Evolutionary conservation across 768 basidiomycete species (phyloP).

Genomic region (Suillus paluster): DNA sequence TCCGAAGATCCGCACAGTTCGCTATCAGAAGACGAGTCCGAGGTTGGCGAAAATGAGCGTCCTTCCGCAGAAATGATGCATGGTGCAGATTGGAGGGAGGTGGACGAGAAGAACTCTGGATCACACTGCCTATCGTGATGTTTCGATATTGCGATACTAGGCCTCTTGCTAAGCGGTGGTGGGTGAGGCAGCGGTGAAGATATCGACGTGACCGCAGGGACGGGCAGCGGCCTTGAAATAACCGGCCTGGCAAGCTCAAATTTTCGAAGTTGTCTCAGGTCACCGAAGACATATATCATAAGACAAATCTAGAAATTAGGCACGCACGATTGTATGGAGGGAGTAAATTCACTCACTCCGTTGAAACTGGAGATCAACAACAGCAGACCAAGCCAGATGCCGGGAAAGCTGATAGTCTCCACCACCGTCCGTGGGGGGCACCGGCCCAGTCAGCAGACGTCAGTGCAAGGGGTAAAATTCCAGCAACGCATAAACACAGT

Average conservation of each 20-base stretch:
- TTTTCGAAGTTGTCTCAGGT: slow-evolving; percentile 75
- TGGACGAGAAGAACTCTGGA: slow-evolving; percentile 14
- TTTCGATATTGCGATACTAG: not conserved
- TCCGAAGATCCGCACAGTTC: slow-evolving; percentile 24
- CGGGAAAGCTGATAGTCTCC: slow-evolving; percentile 62
- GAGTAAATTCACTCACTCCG: slow-evolving; percentile 48
- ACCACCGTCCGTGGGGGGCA: slow-evolving; percentile 48
- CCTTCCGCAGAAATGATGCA: slow-evolving; percentile 1
- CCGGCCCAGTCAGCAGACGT: slow-evolving; percentile 40
- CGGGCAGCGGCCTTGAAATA: slow-evolving; percentile 51
- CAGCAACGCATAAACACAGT: slow-evolving; percentile 51
- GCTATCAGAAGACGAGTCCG: slow-evolving; percentile 4
- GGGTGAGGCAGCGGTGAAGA: slow-evolving; percentile 18
- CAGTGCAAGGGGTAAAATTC: slow-evolving; percentile 57
- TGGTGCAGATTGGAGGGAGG: slow-evolving; percentile 17
- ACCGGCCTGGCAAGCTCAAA: slow-evolving; percentile 77
- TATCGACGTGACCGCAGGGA: slow-evolving; percentile 10
- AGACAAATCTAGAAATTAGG: slow-evolving; percentile 53
- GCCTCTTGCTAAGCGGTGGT: not conserved
- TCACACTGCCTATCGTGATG: slow-evolving; percentile 4
- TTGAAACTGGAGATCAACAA: slow-evolving; percentile 65
- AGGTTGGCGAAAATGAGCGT: slow-evolving; percentile 16
- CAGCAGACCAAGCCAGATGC: slow-evolving; percentile 71
- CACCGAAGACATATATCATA: slow-evolving; percentile 80
- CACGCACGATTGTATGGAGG: not conserved